Percentiles rank a stretch among this genome's conserved stretches.
phyloP scores from a whole-genome alignment of 495 filamentous ascomycete genomes.

The Lasiosphaeris hirsuta region DNA sequence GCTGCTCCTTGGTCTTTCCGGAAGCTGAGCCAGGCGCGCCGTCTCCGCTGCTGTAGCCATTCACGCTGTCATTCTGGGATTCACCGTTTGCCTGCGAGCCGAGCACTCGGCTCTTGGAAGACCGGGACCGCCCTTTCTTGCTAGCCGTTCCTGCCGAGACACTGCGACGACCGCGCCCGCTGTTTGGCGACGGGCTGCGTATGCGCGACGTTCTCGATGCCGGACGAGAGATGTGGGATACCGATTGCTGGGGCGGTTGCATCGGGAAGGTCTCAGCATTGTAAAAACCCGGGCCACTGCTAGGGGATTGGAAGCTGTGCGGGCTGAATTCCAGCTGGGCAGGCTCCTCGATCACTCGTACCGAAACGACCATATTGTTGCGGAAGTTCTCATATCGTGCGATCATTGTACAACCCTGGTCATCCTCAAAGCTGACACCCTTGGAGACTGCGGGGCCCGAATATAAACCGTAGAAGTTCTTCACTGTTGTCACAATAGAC shows the following conservation, averaged over 20 bases:
- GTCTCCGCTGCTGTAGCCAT: conserved; percentile 79
- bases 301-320: conserved; percentile 35
- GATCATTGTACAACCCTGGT: conserved; percentile 80
- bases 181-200: conserved; percentile 79
- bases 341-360: conserved; percentile 75
- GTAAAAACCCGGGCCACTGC: conserved; percentile 26
- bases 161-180: conserved; percentile 71
- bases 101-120: conserved; percentile 58
- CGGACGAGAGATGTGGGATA: conserved; percentile 60
- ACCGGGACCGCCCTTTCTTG: conserved; percentile 65
- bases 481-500: conserved; percentile 92
- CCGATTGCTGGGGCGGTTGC: conserved; percentile 51
- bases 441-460: conserved; percentile 58
- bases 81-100: conserved; percentile 65
- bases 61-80: conserved; percentile 57
- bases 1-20: conserved; percentile 71
- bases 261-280: conserved; percentile 34
- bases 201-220: conserved; percentile 64
- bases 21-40: conserved; percentile 69
- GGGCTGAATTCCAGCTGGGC: conserved; percentile 39
- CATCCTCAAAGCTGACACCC: conserved; percentile 89
- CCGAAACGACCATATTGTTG: conserved; percentile 85
- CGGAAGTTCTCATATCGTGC: conserved; percentile 91
- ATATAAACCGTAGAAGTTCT: conserved; percentile 95
- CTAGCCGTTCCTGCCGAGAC: conserved; percentile 58